Base-by-base conservation (phyloP, 2,329 filamentous ascomycete species). In the Tolypocladium ovalisporum region DNA sequence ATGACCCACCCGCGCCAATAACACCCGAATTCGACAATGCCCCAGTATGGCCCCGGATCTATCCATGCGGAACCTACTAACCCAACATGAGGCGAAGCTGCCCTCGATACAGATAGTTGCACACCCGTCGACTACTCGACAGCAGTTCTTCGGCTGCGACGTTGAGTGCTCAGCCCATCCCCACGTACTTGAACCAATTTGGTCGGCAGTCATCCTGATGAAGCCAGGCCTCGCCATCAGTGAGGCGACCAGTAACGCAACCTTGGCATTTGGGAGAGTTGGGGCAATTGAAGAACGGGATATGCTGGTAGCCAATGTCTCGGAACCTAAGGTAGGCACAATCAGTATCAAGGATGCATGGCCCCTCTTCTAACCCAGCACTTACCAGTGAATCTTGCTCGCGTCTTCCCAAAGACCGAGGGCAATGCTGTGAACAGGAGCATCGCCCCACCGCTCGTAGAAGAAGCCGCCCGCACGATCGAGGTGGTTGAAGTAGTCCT, bases 391-490 rank as follows among this genome's bases (percentile, higher is more conserved):
- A 60, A 99, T 89, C 71, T 90, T 92, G 73, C 80, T 88, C 67
- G 85, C 83, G 69, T 99, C 93, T 67, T 95, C 93, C 69, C 99
- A 97, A 32, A 99, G 73, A 35, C 90, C 94, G 47, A 99, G 74
- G 0, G 90, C 94, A 66, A 99, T 91, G 63, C 90, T 95, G 73
- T 99, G 94, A 7, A 99, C 94, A 0, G 94, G 94, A 2, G 94
- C 94, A 77, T 99, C 94, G 12, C 94, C 94, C 94, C 94, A 99
- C 65, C 94, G 81, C 76, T 99, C 94, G 70, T 99, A 99, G 73
- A 96, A 99, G 82, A 99, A 99, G 29, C 94, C 94, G 40, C 94
- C 94, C 0, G 92, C 90, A 24, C 89, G 92, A 89, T 99, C 94
- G 37, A 99, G 81, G 72, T 97, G 91, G 68, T 96, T 86, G 70